phyloP scores from a whole-genome alignment of 2,329 filamentous ascomycete species.

The Monosporascus sp. region DNA sequence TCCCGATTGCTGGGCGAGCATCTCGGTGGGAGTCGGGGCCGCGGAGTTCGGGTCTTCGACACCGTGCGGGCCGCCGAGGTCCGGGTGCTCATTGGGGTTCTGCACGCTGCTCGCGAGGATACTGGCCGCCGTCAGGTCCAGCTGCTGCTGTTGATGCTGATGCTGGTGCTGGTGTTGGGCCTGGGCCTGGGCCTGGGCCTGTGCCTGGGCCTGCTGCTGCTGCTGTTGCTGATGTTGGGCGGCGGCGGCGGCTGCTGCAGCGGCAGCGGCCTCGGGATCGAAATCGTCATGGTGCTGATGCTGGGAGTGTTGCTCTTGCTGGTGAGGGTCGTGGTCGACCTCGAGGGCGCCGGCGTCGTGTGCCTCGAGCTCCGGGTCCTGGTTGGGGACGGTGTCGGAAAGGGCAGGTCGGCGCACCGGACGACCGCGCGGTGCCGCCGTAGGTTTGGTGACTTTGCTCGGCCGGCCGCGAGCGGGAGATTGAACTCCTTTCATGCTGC shows the following conservation, averaged over 20 bases:
- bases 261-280: conserved; percentile 24
- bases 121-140: conserved; percentile 25
- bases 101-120: conserved; percentile 27
- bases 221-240: conserved; percentile 26
- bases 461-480: conserved; percentile 32
- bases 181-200: neutral
- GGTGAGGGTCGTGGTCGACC: conserved; percentile 14
- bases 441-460: conserved; percentile 39
- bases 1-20: conserved; percentile 41
- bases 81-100: conserved; percentile 23
- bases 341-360: conserved; percentile 19
- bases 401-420: conserved; percentile 22
- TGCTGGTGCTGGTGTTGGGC: conserved; percentile 18
- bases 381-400: conserved; percentile 27
- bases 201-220: conserved; percentile 22
- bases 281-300: conserved; percentile 18
- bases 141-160: conserved; percentile 24
- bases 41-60: conserved; percentile 12
- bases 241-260: conserved; percentile 27
- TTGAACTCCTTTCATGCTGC: conserved; percentile 30
- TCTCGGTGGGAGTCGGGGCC: conserved; percentile 35
- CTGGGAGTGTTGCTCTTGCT: conserved; percentile 15
- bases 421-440: conserved; percentile 21
- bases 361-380: conserved; percentile 24
- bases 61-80: conserved; percentile 18